Percentiles rank a stretch among this genome's conserved stretches.
phyloP scores from a whole-genome alignment of 2,329 filamentous ascomycete genomes.

The Parastagonospora avenae region DNA sequence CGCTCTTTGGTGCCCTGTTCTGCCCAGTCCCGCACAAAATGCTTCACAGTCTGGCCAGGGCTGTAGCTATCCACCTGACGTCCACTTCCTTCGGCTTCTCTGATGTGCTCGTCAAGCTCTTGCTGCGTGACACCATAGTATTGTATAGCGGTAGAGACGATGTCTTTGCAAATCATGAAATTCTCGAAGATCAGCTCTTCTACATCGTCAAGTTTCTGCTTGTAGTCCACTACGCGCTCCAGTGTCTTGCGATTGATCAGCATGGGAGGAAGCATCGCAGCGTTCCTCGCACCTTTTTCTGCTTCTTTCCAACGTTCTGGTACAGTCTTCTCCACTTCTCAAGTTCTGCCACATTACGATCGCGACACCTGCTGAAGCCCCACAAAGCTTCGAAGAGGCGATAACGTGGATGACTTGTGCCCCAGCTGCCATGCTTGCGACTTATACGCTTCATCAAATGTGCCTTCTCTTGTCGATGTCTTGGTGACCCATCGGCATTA shows the following conservation, averaged over 20 bases:
- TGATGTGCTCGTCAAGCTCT: constrained; percentile 54
- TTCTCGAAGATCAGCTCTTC: constrained; percentile 54
- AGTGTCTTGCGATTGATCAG: constrained; percentile 14
- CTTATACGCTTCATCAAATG: constrained; percentile 25
- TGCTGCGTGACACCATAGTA: constrained; percentile 54
- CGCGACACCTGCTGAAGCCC: constrained; percentile 22
- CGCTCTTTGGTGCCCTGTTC: constrained; percentile 55
- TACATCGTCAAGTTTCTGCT: constrained; percentile 52
- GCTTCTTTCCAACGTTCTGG: constrained; percentile 25
- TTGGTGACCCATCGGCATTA: constrained; percentile 1
- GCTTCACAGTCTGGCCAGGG: constrained; percentile 61
- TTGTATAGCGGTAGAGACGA: constrained; percentile 52
- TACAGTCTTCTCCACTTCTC: constrained; percentile 29
- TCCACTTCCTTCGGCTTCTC: constrained; percentile 45
- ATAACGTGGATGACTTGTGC: constrained; percentile 20
- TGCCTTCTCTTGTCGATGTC: constrained; percentile 25
- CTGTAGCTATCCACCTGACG: constrained; percentile 53
- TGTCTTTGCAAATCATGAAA: constrained; percentile 52
- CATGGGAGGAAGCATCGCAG: background rate
- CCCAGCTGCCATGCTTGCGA: constrained; percentile 25
- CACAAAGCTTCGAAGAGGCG: constrained; percentile 27
- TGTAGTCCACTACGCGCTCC: constrained; percentile 24
- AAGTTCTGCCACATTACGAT: constrained; percentile 25
- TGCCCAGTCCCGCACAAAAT: constrained; percentile 64
- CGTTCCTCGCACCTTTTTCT: constrained; percentile 21